Evolutionary conservation across 2,329 filamentous ascomycete species (phyloP).

Genomic region (Knufia fluminis): DNA sequence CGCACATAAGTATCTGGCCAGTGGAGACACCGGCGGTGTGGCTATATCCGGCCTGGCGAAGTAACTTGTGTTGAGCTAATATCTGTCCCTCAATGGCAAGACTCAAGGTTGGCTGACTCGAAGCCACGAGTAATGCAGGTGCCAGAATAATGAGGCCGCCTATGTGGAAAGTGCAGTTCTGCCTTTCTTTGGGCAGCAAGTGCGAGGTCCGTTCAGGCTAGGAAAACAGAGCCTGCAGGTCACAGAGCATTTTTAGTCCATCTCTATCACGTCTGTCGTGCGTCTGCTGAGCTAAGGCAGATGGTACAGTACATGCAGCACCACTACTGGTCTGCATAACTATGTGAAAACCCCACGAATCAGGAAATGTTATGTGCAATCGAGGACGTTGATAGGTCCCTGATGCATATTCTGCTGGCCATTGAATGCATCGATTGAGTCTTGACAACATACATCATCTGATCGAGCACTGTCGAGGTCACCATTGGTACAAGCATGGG

Average conservation of each 20-base stretch:
- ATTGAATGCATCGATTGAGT: not conserved
- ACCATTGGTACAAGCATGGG: no score
- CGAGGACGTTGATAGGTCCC: not conserved
- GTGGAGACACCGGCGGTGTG: not conserved
- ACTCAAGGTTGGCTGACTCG: no score
- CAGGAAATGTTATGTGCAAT: not conserved
- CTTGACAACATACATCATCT: no score
- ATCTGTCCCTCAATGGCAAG: not conserved
- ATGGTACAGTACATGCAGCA: not conserved
- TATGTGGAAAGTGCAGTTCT: not conserved
- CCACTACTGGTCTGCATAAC: not conserved
- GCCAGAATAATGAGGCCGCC: conserved; percentile 6
- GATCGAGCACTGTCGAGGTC: no score
- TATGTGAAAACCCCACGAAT: not conserved
- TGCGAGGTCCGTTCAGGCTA: not conserved
- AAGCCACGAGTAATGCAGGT: not conserved
- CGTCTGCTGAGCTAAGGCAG: not conserved
- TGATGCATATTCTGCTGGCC: not conserved
- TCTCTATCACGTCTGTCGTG: not conserved
- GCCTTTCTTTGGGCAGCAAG: conserved; percentile 4
- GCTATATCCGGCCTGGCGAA: not conserved
- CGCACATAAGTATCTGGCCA: not conserved
- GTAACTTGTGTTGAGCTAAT: not conserved
- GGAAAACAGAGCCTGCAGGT: not conserved
- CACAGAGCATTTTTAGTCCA: not conserved